These are phyloP conservation scores for Dendrocalamus latiflorus DNA, from an alignment of 202 grass and related monocot species.

Conservation along the genomic window DNA sequence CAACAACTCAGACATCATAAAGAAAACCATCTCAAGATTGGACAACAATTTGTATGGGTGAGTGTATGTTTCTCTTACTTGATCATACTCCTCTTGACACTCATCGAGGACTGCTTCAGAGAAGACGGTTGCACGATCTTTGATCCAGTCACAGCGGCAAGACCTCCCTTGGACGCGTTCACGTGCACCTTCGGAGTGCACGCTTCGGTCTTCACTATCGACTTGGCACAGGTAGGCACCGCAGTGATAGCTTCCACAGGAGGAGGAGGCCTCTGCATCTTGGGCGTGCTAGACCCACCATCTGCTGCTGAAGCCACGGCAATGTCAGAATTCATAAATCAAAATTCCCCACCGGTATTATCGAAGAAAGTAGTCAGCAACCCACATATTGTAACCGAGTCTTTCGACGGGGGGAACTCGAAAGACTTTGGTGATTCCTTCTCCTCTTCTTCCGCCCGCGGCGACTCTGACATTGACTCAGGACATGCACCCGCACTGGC, in stretches of 20 bases:
- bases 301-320: constrained; percentile 18
- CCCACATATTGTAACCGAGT: constrained; percentile 30
- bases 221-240: neutral
- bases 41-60: neutral
- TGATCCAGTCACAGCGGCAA: neutral
- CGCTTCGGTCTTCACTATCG: constrained; percentile 2
- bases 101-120: constrained; percentile 37
- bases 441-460: neutral
- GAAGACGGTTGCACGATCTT: neutral
- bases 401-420: constrained; percentile 28
- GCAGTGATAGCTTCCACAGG: constrained; percentile 1
- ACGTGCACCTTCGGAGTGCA: constrained; percentile 27
- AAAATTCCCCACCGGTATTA: neutral
- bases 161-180: constrained; percentile 27
- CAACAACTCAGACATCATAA: neutral
- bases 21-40: neutral
- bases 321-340: constrained; percentile 3
- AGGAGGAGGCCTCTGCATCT: constrained; percentile 27
- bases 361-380: neutral
- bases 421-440: constrained; percentile 33
- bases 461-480: neutral
- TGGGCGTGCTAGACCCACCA: constrained; percentile 42
- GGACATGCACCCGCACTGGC: neutral
- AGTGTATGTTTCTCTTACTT: constrained; percentile 49
- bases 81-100: constrained; percentile 41